Evolutionary conservation across 805 yeast species (phyloP), one percentile per base, ranked within the genome.

Genomic region (Wickerhamomyces rabaulensis): DNA sequence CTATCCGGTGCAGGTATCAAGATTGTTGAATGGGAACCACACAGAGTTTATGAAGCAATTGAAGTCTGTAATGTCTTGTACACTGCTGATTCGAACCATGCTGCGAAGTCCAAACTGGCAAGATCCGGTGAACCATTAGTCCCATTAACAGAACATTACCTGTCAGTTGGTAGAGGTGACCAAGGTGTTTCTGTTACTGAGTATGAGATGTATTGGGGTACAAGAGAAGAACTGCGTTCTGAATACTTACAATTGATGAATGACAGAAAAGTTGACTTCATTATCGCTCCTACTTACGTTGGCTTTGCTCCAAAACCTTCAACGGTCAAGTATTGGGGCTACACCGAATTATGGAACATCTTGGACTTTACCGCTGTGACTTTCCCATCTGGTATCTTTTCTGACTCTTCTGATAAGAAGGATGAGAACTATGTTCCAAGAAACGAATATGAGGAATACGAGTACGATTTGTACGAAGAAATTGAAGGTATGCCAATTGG

Each of bases 281-380:
- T 86, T 49, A 64, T 86, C 41, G 75, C 84, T 44, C 91, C 92
- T 49, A 75, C 81, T 7, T 80, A 82, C 63, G 77, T 75, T 47
- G 83, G 84, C 51, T 82, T 80, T 43, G 88, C 94, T n/a, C 87
- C 89, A 39, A 74, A 73, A 46, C 78, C 84, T 19, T 78, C 75
- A 41, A 71, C 74, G 43, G 75, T 84, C 6, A 78, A 76, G 61
- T 84, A 84, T 65, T 87, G 94, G 91, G 85, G 91, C 3, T 87
- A 87, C 70, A 84, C 92, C 6, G 68, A 89, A 3, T 71, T 84
- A 51, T 87, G 80, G 78, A 86, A 86, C 66, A 60, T 85, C 48
- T 64, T 84, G 52, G 95, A 87, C 63, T 71, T 79, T 58, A 90
- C 95, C 37, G 78, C 82, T 36, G 76, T 82, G 50, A 71, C 74